These are phyloP conservation scores for Cercospora sesami DNA, from an alignment of 2,329 filamentous ascomycete genomes.

Conservation along the genomic window DNA sequence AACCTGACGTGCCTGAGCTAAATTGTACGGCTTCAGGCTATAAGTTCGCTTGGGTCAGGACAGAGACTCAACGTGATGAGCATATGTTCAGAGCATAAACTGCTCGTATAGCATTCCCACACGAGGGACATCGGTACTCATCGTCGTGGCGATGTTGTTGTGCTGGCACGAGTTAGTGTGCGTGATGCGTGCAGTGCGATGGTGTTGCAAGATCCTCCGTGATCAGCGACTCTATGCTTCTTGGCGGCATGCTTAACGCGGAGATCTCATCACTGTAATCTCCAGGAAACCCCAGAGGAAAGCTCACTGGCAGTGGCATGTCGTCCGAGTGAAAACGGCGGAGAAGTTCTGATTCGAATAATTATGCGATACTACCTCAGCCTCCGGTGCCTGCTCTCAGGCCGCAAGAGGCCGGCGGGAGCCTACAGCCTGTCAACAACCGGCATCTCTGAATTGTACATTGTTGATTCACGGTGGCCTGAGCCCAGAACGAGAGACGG, in stretches of 20 bases:
- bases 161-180: neutral
- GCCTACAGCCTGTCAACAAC: neutral
- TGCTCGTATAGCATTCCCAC: neutral
- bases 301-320: neutral
- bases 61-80: neutral
- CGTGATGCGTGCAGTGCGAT: neutral
- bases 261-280: neutral
- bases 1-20: neutral
- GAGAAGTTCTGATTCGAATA: neutral
- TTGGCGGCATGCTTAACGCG: neutral
- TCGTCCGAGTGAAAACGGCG: neutral
- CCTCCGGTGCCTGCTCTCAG: neutral
- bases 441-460: neutral
- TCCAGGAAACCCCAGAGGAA: neutral
- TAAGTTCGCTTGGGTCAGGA: neutral
- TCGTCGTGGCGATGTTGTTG: neutral
- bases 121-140: neutral
- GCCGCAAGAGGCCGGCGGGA: neutral
- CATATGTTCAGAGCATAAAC: neutral
- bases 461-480: neutral
- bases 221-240: neutral
- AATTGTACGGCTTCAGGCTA: neutral
- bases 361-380: neutral
- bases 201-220: neutral
- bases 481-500: neutral